Percentiles rank a stretch among this genome's conserved stretches.
These are phyloP conservation scores for Camelina laxa DNA, from an alignment of 345 rosid genomes.

Conservation along the genomic window DNA sequence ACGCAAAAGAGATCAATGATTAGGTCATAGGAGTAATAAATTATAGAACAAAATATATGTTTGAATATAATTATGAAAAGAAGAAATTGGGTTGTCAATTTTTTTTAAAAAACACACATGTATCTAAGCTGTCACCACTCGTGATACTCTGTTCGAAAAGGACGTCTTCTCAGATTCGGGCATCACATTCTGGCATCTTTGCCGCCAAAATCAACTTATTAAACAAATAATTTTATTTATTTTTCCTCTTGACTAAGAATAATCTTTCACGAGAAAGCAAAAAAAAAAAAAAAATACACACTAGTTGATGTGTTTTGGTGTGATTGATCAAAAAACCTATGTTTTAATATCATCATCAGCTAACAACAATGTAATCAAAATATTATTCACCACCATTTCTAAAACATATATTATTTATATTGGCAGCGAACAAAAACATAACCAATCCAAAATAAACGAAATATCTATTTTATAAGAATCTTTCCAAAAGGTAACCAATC, in stretches of 20 bases:
- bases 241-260: neutral
- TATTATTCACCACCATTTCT: too few relatives aligned
- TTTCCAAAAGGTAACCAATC: too few relatives aligned
- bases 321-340: too few relatives aligned
- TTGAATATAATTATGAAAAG: neutral
- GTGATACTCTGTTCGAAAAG: slow-evolving; percentile 32
- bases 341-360: too few relatives aligned
- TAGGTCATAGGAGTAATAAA: slow-evolving; percentile 32
- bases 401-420: too few relatives aligned
- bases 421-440: too few relatives aligned
- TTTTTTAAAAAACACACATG: slow-evolving; percentile 29
- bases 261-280: slow-evolving; percentile 12
- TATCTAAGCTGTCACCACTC: slow-evolving; percentile 42
- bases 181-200: slow-evolving; percentile 42
- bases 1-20: slow-evolving; percentile 30
- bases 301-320: neutral
- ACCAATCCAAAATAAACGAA: too few relatives aligned
- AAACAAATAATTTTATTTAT: neutral
- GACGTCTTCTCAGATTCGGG: slow-evolving; percentile 42
- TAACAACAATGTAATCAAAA: too few relatives aligned
- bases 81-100: slow-evolving; percentile 19
- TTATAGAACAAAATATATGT: neutral
- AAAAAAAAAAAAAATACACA: neutral
- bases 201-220: slow-evolving; percentile 37
- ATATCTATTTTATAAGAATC: too few relatives aligned